Conservation (phyloP, 2,329 filamentous ascomycete genomes). For the Colletotrichum kahawae region DNA sequence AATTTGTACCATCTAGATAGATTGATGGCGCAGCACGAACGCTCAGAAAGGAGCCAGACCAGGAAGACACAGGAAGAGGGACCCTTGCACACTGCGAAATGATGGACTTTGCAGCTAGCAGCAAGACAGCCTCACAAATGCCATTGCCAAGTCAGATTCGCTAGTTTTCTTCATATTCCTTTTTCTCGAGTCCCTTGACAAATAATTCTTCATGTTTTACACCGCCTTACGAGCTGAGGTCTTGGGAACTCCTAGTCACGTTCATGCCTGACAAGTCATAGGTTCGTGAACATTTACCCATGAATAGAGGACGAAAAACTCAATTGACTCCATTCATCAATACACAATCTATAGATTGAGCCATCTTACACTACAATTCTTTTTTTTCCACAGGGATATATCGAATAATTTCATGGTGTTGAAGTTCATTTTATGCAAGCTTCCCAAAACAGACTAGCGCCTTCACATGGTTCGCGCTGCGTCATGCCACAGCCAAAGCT, state of each 20-base stretch:
- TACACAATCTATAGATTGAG: not conserved
- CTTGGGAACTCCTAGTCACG: not conserved
- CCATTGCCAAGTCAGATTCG: not conserved
- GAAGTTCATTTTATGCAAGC: not conserved
- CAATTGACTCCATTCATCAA: not conserved
- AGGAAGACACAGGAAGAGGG: not conserved
- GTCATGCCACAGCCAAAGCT: conserved; percentile 18
- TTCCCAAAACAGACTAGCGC: conserved; percentile 15
- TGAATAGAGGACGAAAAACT: not conserved
- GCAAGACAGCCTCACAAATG: not conserved
- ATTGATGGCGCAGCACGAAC: not conserved
- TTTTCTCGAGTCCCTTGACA: not conserved
- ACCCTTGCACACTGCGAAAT: not conserved
- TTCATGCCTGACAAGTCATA: not conserved
- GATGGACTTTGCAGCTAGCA: not conserved
- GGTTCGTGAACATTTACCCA: not conserved
- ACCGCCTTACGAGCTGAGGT: not conserved
- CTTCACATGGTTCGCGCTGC: conserved; percentile 7
- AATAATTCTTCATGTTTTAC: not conserved
- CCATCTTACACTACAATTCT: not conserved
- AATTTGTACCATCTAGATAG: not conserved
- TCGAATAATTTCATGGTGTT: not conserved
- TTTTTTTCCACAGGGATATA: not conserved
- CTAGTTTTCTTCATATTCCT: not conserved
- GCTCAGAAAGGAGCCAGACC: not conserved